Evolutionary conservation across 148 eudicot species (phyloP).

Genomic region (Camellia granthamiana): DNA sequence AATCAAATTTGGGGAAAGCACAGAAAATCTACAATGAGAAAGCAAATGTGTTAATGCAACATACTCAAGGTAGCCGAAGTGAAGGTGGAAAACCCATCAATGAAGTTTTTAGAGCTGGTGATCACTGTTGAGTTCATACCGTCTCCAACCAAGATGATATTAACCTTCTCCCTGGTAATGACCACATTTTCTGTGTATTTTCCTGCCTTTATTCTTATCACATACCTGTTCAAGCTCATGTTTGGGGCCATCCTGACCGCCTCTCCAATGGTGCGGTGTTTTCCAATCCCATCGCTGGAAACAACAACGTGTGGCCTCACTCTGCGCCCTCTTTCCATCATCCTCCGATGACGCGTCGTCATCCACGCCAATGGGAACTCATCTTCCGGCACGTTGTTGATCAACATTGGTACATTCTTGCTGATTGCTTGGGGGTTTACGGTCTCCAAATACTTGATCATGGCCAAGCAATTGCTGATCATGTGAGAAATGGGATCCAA

Average conservation of each 20-base stretch:
- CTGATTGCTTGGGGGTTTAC: background rate
- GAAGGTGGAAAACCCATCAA: conserved; percentile 59
- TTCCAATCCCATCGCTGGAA: conserved; percentile 50
- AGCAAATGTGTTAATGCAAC: background rate
- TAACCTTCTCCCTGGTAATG: conserved; percentile 52
- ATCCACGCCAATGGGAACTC: conserved; percentile 11
- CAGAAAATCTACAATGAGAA: background rate
- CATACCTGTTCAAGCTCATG: conserved; percentile 29
- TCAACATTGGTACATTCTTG: conserved; percentile 8
- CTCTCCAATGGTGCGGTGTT: conserved; percentile 33
- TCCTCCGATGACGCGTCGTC: background rate
- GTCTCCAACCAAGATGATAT: conserved; percentile 61
- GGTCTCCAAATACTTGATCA: conserved; percentile 47
- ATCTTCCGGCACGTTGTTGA: conserved; percentile 2
- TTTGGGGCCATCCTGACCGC: conserved; percentile 39
- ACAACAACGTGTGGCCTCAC: conserved; percentile 29
- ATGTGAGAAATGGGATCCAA: conserved; percentile 52
- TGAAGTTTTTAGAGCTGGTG: conserved; percentile 46
- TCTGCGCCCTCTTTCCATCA: background rate
- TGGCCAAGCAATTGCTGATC: conserved; percentile 63
- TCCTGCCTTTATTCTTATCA: conserved; percentile 56
- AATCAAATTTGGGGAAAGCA: background rate
- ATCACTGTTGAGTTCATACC: conserved; percentile 56
- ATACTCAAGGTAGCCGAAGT: conserved; percentile 7
- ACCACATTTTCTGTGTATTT: conserved; percentile 50